Evolutionary conservation across 805 yeast species (phyloP).

Genomic region (Lachancea kluyveri): DNA sequence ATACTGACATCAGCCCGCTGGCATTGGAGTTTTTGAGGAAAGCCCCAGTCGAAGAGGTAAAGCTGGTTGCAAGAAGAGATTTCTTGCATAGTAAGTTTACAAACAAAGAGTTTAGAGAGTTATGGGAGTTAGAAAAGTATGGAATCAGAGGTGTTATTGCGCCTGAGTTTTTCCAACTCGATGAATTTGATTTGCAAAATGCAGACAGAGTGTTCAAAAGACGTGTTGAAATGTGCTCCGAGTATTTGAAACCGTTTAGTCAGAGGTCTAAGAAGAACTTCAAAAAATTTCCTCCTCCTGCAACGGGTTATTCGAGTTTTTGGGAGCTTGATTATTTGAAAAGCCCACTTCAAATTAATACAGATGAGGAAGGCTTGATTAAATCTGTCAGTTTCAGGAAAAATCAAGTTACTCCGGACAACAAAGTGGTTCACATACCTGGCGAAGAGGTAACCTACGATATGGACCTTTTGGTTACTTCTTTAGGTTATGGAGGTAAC

Average conservation of each 20-base stretch:
- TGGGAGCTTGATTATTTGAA: constrained; percentile 72
- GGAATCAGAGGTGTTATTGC: constrained; percentile 47
- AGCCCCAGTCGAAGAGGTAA: constrained; percentile 56
- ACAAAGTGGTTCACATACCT: constrained; percentile 23
- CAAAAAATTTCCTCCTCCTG: constrained; percentile 15
- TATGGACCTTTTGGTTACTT: constrained; percentile 66
- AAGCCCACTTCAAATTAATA: constrained; percentile 50
- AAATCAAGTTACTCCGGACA: constrained; percentile 16
- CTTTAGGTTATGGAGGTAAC: constrained; percentile 76
- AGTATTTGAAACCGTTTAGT: constrained; percentile 37
- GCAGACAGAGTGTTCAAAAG: constrained; percentile 55
- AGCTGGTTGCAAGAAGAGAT: constrained; percentile 82
- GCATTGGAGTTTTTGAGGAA: constrained; percentile 50
- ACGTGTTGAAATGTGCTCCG: constrained; percentile 54
- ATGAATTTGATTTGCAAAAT: constrained; percentile 20
- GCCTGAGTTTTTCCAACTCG: constrained; percentile 27
- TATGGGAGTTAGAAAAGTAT: constrained; percentile 51
- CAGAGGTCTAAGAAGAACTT: constrained; percentile 26
- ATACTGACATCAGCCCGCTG: constrained; percentile 64
- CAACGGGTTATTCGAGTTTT: constrained; percentile 19
- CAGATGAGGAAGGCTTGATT: constrained; percentile 34
- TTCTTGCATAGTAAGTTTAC: constrained; percentile 82
- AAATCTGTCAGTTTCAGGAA: constrained; percentile 20
- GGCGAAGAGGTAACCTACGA: constrained; percentile 26
- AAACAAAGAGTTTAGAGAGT: constrained; percentile 84